These are phyloP conservation scores for Acer saccharum DNA, from an alignment of 345 rosid genomes.

Conservation along the genomic window DNA sequence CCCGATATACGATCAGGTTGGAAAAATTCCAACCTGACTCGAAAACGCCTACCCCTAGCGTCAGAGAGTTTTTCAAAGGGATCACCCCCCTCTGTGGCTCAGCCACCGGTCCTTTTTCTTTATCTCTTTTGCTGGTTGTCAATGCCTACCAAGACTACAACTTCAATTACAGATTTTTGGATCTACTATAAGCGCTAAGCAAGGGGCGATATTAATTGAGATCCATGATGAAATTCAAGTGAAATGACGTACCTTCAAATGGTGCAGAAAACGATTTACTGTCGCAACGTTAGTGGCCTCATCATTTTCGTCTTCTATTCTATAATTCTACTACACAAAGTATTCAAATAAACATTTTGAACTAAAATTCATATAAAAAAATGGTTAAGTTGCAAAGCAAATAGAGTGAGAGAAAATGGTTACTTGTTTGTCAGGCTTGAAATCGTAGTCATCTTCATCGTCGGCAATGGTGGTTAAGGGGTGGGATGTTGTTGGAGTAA, in stretches of 20 bases:
- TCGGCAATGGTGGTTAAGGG: slow-evolving; percentile 28
- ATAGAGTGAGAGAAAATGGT: neutral
- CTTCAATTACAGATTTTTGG: too few relatives aligned
- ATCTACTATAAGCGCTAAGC: slow-evolving; percentile 58
- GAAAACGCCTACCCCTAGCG: too few relatives aligned
- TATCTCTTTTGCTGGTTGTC: too few relatives aligned
- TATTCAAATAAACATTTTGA: neutral
- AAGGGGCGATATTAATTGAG: slow-evolving; percentile 85
- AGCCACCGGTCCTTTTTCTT: too few relatives aligned
- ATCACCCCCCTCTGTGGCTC: too few relatives aligned
- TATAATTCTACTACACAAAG: slow-evolving; percentile 58
- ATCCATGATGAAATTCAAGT: slow-evolving; percentile 82
- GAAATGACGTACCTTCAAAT: slow-evolving; percentile 71
- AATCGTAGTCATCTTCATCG: slow-evolving; percentile 44
- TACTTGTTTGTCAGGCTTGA: slow-evolving; percentile 71
- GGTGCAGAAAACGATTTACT: slow-evolving; percentile 66
- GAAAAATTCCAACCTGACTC: too few relatives aligned
- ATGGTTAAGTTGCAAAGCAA: neutral
- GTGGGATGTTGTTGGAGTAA: slow-evolving; percentile 47
- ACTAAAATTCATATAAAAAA: neutral
- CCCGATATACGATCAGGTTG: too few relatives aligned
- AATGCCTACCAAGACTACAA: too few relatives aligned
- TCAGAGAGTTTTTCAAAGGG: too few relatives aligned
- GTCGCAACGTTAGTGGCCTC: slow-evolving; percentile 36
- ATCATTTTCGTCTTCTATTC: slow-evolving; percentile 60